Evolutionary conservation across 192 early-diverging fungal genomes (phyloP).

Genomic region (Coemansia furcata): DNA sequence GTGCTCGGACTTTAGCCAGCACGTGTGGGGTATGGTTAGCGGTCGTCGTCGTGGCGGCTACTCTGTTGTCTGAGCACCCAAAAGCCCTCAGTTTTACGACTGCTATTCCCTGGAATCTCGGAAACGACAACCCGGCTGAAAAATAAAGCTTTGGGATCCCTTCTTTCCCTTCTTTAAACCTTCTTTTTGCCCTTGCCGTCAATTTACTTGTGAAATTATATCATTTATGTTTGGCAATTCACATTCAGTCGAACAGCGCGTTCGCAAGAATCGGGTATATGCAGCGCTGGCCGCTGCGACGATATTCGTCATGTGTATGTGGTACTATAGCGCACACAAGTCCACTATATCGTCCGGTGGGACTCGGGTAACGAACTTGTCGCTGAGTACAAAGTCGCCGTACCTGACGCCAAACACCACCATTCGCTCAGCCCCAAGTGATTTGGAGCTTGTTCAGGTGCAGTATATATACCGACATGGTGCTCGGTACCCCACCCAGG

Average conservation of each 20-base stretch:
- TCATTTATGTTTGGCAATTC: not conserved
- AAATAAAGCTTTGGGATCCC: not conserved
- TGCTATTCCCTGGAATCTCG: not conserved
- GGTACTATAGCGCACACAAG: conserved; percentile 1
- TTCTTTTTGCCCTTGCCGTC: not conserved
- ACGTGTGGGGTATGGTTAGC: conserved; percentile 40
- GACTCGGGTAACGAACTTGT: conserved; percentile 2
- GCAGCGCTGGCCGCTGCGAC: not conserved
- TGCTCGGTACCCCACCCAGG: conserved; percentile 25
- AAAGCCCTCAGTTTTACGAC: not conserved
- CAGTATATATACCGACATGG: conserved; percentile 39
- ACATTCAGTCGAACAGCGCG: not conserved
- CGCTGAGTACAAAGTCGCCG: conserved; percentile 43
- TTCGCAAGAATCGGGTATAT: not conserved
- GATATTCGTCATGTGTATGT: not conserved
- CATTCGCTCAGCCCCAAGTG: not conserved
- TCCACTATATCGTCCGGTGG: not conserved
- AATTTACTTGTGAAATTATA: not conserved
- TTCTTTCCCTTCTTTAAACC: not conserved
- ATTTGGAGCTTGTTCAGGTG: conserved; percentile 27
- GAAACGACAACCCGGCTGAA: not conserved
- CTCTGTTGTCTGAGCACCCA: conserved; percentile 33
- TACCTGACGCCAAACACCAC: conserved; percentile 4
- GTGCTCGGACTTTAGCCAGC: conserved; percentile 48
- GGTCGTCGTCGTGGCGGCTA: conserved; percentile 50